phyloP scores from a whole-genome alignment of 345 rosid species.

The Nasturtium officinale region DNA sequence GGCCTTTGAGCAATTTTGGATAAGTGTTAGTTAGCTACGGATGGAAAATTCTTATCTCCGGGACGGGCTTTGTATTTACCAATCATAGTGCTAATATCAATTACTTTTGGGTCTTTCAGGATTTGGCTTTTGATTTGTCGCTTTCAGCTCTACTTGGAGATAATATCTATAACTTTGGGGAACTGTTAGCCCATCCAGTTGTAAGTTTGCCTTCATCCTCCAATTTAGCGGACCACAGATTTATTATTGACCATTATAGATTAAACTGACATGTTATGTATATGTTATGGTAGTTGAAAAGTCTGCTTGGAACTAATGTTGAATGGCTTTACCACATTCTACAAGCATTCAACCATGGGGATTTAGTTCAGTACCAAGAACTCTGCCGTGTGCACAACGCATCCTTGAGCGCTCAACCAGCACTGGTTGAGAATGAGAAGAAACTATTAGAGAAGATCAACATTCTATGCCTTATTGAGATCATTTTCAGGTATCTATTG shows the following conservation, averaged over 20 bases:
- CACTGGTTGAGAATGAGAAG: constrained; percentile 87
- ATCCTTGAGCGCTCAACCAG: constrained; percentile 86
- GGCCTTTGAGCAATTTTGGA: not conserved
- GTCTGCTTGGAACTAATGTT: constrained; percentile 79
- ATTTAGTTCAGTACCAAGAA: constrained; percentile 79
- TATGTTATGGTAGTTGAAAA: constrained; percentile 64
- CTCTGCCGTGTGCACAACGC: constrained; percentile 79
- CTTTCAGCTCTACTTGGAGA: constrained; percentile 96
- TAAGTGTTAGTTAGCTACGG: not conserved
- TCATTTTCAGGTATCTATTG: constrained; percentile 76
- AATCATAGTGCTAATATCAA: not conserved
- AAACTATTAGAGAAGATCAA: constrained; percentile 91
- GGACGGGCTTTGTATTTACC: not conserved
- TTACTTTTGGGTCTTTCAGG: constrained; percentile 50
- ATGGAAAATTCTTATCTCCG: not conserved
- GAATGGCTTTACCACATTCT: constrained; percentile 97
- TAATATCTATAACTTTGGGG: constrained; percentile 95
- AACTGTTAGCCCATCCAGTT: constrained; percentile 95
- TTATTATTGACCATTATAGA: not conserved
- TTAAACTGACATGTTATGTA: constrained; percentile 17
- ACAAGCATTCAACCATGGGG: constrained; percentile 88
- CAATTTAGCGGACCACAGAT: not conserved
- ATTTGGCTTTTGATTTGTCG: constrained; percentile 94
- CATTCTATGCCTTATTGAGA: constrained; percentile 96
- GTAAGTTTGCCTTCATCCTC: constrained; percentile 48